Base-by-base conservation (phyloP, 1,139 yeast genomes). In the Pichia sp. region DNA sequence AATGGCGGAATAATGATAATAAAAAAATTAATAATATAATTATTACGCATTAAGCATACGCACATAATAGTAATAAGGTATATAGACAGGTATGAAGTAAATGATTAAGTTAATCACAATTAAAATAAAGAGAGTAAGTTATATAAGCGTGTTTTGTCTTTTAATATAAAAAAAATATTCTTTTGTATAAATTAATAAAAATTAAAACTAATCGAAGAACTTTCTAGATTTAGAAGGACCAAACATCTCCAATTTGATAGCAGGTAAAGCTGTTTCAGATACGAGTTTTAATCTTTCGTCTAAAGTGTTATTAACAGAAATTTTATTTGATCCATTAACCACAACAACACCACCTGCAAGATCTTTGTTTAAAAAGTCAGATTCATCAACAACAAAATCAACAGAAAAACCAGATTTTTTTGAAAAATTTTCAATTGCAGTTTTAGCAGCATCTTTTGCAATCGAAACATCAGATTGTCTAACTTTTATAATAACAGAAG, bases 251-350 rank as follows among this genome's bases (percentile, higher is more conserved):
- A 84, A 72, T 70, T 97, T 82, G 55, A 94, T 82, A 45, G 90
- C 95, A 42, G 99, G 99, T 56, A 94, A 77, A 8, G 96, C 86
- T 60, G 81, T 87, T 64, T 85, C 85, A 40, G 86, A 76, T 60
- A 92, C 74, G 53, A 94, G 71, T 60, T 80, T 77, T 62, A 92
- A 78, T 69, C 99, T 86, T 71, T 90, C 97, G 60, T 87, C 96
- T 61, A 94, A 76, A 35, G 98, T 90, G 71, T 92, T 92, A 68
- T 87, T 74, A 48, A 92, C 87, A 57, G 83, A 90, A 56, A 94
- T 90, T 69, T 85, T 87, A 46, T 95, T 95, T 32, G 77, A 64
- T 37, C 76, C 76, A 61, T 84, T 86, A 49, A 75, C 65, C 42
- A 87, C 74, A 44, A 87, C 66, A 43, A 82, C 87, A 60, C 99